These are phyloP conservation scores for Psidium friedrichsthalianum DNA, from an alignment of 345 rosid genomes.

Conservation along the genomic window DNA sequence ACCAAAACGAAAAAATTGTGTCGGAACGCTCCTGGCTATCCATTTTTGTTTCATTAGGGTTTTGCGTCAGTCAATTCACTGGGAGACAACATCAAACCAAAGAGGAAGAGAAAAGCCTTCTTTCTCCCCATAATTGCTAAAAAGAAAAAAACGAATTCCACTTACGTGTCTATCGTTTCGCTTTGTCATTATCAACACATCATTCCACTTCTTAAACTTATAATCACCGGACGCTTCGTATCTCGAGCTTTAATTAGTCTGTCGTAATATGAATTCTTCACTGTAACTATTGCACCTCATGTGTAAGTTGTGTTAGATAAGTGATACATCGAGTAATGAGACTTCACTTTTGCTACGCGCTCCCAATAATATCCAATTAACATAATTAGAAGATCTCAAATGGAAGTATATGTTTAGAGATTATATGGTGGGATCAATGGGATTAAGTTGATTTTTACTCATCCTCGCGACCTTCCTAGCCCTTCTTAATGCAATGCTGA, in stretches of 20 bases:
- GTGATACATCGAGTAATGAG: no score
- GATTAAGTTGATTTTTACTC: neutral
- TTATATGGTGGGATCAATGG: neutral
- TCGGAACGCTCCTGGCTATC: neutral
- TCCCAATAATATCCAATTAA: neutral
- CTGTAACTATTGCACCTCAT: neutral
- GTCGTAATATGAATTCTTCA: neutral
- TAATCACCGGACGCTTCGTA: neutral
- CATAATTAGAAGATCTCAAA: neutral
- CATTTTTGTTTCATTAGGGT: neutral
- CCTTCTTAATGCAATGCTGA: neutral
- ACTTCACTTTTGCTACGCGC: no score
- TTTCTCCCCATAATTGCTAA: neutral
- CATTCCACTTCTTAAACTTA: neutral
- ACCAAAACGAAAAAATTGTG: neutral
- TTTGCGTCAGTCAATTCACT: neutral
- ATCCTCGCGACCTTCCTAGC: neutral
- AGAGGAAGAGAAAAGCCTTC: neutral
- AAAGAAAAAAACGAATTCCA: neutral
- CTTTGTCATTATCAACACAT: neutral
- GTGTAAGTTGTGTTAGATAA: no score
- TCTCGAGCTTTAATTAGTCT: neutral
- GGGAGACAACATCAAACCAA: neutral
- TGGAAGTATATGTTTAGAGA: neutral
- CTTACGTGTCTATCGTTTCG: neutral